Percentiles rank a stretch among this genome's conserved stretches.
phyloP scores from a whole-genome alignment of 75 land plant genomes.

The Cunninghamia lanceolata region DNA sequence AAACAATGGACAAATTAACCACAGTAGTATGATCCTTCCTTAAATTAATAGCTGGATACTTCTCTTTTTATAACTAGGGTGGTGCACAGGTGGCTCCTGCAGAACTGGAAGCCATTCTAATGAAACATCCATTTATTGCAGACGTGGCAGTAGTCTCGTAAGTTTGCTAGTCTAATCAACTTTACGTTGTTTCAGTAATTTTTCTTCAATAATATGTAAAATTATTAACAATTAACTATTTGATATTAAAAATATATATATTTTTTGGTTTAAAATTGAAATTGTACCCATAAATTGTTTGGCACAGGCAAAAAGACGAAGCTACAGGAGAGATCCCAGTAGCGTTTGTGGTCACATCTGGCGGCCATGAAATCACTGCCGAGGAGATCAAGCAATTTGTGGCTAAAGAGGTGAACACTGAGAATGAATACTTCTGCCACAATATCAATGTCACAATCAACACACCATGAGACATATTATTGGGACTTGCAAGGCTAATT shows the following conservation, averaged over 20 bases:
- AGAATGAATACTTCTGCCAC: background rate
- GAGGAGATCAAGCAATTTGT: slow-evolving; percentile 62
- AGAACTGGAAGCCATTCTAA: slow-evolving; percentile 69
- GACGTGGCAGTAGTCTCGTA: slow-evolving; percentile 91
- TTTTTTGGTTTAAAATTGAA: too few relatives aligned
- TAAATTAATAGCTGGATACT: too few relatives aligned
- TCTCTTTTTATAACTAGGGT: background rate
- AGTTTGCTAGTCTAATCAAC: slow-evolving; percentile 6
- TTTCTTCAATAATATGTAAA: background rate
- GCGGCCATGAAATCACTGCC: slow-evolving; percentile 40
- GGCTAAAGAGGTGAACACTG: slow-evolving; percentile 31
- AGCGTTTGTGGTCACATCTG: slow-evolving; percentile 54
- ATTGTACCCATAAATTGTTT: background rate
- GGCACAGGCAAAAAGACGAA: slow-evolving; percentile 59
- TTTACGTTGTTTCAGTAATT: background rate
- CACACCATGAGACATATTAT: too few relatives aligned
- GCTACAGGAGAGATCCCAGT: slow-evolving; percentile 76
- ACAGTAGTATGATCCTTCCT: too few relatives aligned
- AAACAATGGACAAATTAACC: too few relatives aligned
- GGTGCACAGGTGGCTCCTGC: slow-evolving; percentile 73
- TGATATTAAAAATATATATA: too few relatives aligned
- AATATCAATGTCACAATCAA: too few relatives aligned
- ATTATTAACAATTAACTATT: too few relatives aligned
- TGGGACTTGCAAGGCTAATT: too few relatives aligned
- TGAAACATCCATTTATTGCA: slow-evolving; percentile 48